Evolutionary conservation across 1,284 basidiomycete species (phyloP).

Genomic region (Porodaedalea pini): DNA sequence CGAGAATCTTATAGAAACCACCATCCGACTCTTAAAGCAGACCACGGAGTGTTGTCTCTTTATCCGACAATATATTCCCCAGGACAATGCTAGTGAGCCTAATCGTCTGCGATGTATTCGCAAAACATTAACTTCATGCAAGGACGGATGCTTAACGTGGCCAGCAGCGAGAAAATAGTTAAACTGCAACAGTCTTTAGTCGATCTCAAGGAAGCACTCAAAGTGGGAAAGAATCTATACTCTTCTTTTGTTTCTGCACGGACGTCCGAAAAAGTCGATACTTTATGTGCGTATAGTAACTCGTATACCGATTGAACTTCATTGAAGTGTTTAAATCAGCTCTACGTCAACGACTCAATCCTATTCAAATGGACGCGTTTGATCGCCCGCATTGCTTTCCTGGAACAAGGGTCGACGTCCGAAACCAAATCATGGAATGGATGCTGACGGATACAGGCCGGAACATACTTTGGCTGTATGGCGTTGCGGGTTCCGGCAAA

Average conservation of each 20-base stretch:
- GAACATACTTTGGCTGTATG: slow-evolving; percentile 25
- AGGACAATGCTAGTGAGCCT: slow-evolving; percentile 11
- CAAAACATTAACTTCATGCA: neutral
- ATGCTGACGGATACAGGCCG: neutral
- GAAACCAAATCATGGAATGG: neutral
- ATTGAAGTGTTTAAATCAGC: neutral
- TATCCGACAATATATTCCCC: slow-evolving; percentile 15
- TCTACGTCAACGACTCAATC: neutral
- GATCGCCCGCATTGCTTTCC: slow-evolving; percentile 8
- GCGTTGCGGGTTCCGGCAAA: slow-evolving; percentile 31
- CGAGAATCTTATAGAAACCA: neutral
- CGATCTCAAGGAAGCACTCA: neutral
- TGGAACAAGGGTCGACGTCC: slow-evolving; percentile 3
- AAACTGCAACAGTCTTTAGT: neutral
- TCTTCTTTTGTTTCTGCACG: neutral
- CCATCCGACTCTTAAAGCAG: slow-evolving; percentile 2
- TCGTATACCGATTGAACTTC: too few species aligned
- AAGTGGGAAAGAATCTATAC: neutral
- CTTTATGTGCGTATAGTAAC: neutral
- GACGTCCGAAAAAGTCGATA: neutral
- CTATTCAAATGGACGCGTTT: neutral
- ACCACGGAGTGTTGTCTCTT: slow-evolving; percentile 17
- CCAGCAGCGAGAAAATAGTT: neutral
- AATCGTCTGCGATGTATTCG: neutral
- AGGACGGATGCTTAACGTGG: neutral